Conservation (phyloP, 352 stramenopile species). For the Phytophthora sansomeana region DNA sequence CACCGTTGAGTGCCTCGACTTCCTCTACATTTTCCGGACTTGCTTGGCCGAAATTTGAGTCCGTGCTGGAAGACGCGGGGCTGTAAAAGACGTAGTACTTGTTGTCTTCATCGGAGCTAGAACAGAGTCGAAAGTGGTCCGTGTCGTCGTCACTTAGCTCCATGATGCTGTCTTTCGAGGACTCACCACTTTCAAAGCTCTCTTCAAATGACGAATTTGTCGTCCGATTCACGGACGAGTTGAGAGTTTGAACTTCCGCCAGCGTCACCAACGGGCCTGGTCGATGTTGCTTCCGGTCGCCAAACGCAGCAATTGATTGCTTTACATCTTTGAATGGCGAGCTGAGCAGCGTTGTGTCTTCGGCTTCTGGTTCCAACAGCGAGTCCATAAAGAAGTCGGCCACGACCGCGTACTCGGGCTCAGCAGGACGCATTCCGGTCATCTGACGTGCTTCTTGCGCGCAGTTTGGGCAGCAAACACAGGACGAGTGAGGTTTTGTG, state of each 20-base stretch:
- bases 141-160: slow-evolving; percentile 27
- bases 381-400: slow-evolving; percentile 34
- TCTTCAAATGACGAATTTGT: slow-evolving; percentile 23
- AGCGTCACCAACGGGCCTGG: slow-evolving; percentile 14
- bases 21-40: slow-evolving; percentile 1
- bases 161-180: slow-evolving; percentile 21
- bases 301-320: slow-evolving; percentile 1
- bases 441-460: slow-evolving; percentile 44
- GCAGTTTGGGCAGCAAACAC: slow-evolving; percentile 43
- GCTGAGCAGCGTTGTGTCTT: slow-evolving; percentile 2
- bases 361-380: neutral
- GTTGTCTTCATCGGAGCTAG: slow-evolving; percentile 18
- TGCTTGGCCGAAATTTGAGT: slow-evolving; percentile 11
- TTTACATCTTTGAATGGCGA: neutral
- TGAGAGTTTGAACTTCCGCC: slow-evolving; percentile 1
- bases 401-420: slow-evolving; percentile 29
- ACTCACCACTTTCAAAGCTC: slow-evolving; percentile 4
- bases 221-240: slow-evolving; percentile 27
- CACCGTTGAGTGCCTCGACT: neutral
- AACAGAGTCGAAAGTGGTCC: slow-evolving; percentile 11
- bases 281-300: slow-evolving; percentile 25
- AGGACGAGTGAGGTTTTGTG: slow-evolving; percentile 23
- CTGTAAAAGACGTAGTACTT: slow-evolving; percentile 33
- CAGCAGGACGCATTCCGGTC: slow-evolving; percentile 26
- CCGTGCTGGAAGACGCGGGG: slow-evolving; percentile 8